A percentile compares a stretch with the other conserved stretches of the same genome.
Evolutionary conservation across 257 asterid genomes (phyloP).

Genomic region (Przewalskia tangutica): DNA sequence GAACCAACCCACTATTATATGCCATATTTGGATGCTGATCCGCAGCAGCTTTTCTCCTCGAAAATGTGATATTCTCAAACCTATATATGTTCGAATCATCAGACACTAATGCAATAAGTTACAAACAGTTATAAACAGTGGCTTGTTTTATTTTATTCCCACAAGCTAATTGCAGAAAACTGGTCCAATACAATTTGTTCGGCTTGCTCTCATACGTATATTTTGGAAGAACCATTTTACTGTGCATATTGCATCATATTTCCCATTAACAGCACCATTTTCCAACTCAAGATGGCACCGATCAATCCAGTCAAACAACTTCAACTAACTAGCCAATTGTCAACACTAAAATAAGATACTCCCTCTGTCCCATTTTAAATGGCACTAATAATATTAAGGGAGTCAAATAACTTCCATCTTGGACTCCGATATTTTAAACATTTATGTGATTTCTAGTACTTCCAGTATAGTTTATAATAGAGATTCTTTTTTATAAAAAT

Average conservation of each 20-base stretch:
- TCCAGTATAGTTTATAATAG: background rate
- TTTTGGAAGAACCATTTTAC: background rate
- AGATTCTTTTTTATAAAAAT: background rate
- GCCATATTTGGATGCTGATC: conserved; percentile 47
- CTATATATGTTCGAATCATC: conserved; percentile 27
- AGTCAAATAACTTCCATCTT: background rate
- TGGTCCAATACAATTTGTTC: background rate
- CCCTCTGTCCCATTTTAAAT: background rate
- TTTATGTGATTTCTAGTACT: background rate
- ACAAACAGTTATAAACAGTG: background rate
- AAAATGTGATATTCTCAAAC: conserved; percentile 88
- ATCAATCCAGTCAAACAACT: background rate
- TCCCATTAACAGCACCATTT: background rate
- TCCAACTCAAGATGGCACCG: background rate
- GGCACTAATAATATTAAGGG: background rate
- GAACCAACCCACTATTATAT: conserved; percentile 70
- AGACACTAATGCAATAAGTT: background rate
- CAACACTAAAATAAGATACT: background rate
- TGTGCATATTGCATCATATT: background rate
- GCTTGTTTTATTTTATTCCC: background rate
- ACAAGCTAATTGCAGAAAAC: background rate
- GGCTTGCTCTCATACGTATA: background rate
- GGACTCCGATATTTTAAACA: background rate
- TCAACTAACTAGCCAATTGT: background rate
- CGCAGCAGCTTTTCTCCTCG: conserved; percentile 71